Percentiles rank a stretch among this genome's conserved stretches.
Evolutionary conservation across 805 yeast species (phyloP).

Genomic region (Dipodascus albidus): DNA sequence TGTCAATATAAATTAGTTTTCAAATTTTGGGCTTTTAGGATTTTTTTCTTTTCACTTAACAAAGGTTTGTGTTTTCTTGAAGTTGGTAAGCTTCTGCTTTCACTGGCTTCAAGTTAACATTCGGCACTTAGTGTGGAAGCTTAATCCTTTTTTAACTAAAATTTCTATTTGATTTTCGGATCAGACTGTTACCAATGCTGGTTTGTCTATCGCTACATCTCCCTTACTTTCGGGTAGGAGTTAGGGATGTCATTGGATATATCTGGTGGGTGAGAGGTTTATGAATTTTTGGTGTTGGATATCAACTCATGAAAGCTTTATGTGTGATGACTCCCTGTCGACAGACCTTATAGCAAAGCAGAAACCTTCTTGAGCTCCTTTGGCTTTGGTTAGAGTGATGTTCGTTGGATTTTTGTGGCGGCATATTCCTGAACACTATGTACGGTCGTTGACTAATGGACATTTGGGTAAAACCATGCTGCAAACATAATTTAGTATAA

Average conservation of each 20-base stretch:
- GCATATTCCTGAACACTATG: slow-evolving; percentile 99
- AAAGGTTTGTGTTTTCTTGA: neutral
- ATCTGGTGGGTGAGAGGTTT: slow-evolving; percentile 9
- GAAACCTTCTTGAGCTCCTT: slow-evolving; percentile 30
- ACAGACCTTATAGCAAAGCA: slow-evolving; percentile 79
- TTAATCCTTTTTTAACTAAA: neutral
- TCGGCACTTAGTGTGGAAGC: slow-evolving; percentile 13
- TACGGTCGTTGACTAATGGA: slow-evolving; percentile 81
- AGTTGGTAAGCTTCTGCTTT: neutral
- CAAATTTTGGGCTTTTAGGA: too few relatives aligned
- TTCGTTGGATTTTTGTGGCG: slow-evolving; percentile 72
- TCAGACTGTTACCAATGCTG: neutral
- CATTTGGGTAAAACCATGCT: slow-evolving; percentile 99
- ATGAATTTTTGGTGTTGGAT: slow-evolving; percentile 9
- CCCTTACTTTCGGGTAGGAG: slow-evolving; percentile 15
- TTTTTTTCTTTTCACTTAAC: slow-evolving; percentile 10
- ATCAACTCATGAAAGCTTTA: slow-evolving; percentile 18
- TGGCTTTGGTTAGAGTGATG: slow-evolving; percentile 31
- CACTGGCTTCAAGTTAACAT: neutral
- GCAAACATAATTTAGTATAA: slow-evolving; percentile 53
- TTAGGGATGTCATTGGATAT: slow-evolving; percentile 16
- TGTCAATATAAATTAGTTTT: neutral
- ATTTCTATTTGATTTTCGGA: neutral
- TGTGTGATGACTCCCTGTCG: slow-evolving; percentile 70
- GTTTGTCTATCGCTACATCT: slow-evolving; percentile 11